phyloP scores from a whole-genome alignment of 1,284 basidiomycete genomes.

The Pterula multifida region DNA sequence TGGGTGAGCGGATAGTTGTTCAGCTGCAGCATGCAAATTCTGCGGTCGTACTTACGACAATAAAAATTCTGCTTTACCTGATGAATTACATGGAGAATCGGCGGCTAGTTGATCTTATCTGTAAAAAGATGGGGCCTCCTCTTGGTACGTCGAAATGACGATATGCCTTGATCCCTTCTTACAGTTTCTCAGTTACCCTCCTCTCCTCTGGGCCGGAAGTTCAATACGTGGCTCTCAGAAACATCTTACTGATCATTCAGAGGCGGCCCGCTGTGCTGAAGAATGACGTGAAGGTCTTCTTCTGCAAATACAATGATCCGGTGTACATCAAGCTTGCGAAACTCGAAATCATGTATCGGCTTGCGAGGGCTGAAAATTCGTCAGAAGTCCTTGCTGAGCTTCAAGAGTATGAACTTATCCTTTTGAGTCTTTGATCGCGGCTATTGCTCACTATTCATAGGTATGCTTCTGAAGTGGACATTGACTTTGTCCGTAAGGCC shows the following conservation, averaged over 20 bases:
- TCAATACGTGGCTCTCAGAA: conserved; percentile 94
- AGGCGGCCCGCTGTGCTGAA: conserved; percentile 85
- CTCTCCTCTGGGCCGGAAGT: conserved; percentile 96
- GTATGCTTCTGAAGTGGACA: conserved; percentile 96
- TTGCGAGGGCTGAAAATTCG: conserved; percentile 86
- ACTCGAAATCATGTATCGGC: conserved; percentile 95
- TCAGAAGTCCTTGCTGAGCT: conserved; percentile 88
- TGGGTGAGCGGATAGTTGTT: conserved; percentile 88
- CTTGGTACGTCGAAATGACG: conserved; percentile 46
- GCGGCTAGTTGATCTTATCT: conserved; percentile 77
- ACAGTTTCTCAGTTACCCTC: conserved; percentile 58
- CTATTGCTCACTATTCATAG: conserved; percentile 25
- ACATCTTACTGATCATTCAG: conserved; percentile 95
- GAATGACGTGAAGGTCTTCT: conserved; percentile 98
- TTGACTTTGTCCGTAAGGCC: conserved; percentile 96
- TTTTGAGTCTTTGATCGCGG: conserved; percentile 2
- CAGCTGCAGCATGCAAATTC: conserved; percentile 90
- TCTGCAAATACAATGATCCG: conserved; percentile 99
- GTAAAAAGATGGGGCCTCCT: conserved; percentile 95
- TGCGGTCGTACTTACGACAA: conserved; percentile 88
- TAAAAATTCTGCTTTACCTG: conserved; percentile 91
- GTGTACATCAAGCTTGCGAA: conserved; percentile 99
- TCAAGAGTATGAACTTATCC: conserved; percentile 55
- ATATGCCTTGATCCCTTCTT: conserved; percentile 4
- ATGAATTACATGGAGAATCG: conserved; percentile 99